phyloP scores from a whole-genome alignment of 2,329 filamentous ascomycete genomes.

The Bipolaris zeicola region DNA sequence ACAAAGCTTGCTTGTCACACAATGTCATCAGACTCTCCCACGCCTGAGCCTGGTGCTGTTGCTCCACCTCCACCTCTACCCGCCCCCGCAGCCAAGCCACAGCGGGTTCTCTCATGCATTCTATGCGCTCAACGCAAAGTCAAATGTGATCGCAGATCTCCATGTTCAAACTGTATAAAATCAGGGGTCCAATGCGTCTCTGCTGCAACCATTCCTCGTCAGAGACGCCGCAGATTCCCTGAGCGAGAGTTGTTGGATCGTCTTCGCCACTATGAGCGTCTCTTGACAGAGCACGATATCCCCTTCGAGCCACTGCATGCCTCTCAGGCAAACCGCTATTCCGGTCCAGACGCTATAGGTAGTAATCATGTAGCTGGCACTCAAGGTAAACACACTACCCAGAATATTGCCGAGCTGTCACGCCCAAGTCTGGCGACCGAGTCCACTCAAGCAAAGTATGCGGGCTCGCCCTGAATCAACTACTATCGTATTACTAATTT shows the following conservation, averaged over 20 bases:
- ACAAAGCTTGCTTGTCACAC: neutral
- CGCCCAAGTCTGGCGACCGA: neutral
- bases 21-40: conserved; percentile 16
- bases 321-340: conserved; percentile 20
- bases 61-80: conserved; percentile 7
- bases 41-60: conserved; percentile 10
- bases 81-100: conserved; percentile 31
- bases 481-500: conserved; percentile 4
- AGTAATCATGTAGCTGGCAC: neutral
- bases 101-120: conserved; percentile 64
- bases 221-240: conserved; percentile 66
- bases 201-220: conserved; percentile 56
- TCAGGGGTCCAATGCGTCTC: conserved; percentile 45
- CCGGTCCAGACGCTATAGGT: conserved; percentile 5
- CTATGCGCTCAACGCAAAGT: conserved; percentile 66
- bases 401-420: neutral
- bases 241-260: conserved; percentile 73
- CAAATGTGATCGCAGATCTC: conserved; percentile 47
- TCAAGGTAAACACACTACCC: neutral
- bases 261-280: conserved; percentile 69
- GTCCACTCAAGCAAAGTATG: conserved; percentile 7
- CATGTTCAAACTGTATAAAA: conserved; percentile 43
- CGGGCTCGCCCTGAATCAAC: neutral
- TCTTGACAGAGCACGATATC: conserved; percentile 70
- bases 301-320: conserved; percentile 67